Evolutionary conservation across 192 early-diverging fungal genomes (phyloP).

Genomic region (Pecoramyces ruminantium): DNA sequence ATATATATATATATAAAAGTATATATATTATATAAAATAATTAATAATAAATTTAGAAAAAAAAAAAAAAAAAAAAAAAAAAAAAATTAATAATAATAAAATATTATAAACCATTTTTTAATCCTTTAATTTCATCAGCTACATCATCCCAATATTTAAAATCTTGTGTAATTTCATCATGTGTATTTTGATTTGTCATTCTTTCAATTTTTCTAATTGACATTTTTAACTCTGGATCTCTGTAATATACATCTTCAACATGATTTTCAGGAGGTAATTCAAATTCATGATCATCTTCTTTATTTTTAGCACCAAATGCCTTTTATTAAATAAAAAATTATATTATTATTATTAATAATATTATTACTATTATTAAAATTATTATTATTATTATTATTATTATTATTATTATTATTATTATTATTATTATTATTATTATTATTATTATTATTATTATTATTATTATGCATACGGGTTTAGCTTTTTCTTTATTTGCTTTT

Average conservation of each 20-base stretch:
- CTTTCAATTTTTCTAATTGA: constrained; percentile 31
- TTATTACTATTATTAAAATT: no score
- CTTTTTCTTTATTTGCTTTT: constrained; percentile 31
- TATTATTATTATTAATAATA: no score
- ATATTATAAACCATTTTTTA: not conserved
- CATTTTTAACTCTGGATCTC: constrained; percentile 32
- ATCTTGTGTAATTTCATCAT: constrained; percentile 45
- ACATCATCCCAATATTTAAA: constrained; percentile 53
- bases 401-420: no score
- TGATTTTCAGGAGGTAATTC: constrained; percentile 27
- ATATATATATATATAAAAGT: no score
- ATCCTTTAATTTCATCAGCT: constrained; percentile 27
- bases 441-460: not conserved
- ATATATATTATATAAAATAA: no score
- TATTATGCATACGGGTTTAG: constrained; percentile 13
- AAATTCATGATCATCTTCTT: constrained; percentile 34
- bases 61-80: no score
- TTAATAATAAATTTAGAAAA: no score
- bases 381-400: no score
- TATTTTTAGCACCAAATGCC: constrained; percentile 20
- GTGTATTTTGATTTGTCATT: constrained; percentile 51
- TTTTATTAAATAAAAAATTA: not conserved
- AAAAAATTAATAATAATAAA: no score
- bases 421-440: no score
- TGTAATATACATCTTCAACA: constrained; percentile 41